Evolutionary conservation across 2,329 filamentous ascomycete species (phyloP).

Genomic region (Pyrenochaeta sp.): DNA sequence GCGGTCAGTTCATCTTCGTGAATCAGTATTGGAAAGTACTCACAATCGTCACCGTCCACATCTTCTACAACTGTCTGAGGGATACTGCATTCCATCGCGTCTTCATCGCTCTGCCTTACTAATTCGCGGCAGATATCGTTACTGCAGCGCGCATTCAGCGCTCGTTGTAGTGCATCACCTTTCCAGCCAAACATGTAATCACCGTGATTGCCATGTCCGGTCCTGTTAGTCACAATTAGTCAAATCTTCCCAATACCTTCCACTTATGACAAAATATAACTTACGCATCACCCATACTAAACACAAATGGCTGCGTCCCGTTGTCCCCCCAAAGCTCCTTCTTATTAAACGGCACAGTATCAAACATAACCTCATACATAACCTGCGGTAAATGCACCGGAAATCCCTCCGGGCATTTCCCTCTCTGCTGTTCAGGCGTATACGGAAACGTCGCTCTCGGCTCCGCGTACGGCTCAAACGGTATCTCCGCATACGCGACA

Average conservation of each 20-base stretch:
- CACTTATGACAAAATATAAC: background rate
- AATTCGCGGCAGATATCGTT: constrained; percentile 38
- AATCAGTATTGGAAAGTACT: background rate
- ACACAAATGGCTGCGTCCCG: constrained; percentile 42
- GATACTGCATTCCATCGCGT: constrained; percentile 38
- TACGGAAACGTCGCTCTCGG: constrained; percentile 26
- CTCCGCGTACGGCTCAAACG: constrained; percentile 37
- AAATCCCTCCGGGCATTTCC: constrained; percentile 53
- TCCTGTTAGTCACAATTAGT: constrained; percentile 22
- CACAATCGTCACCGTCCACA: constrained; percentile 30
- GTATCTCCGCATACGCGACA: constrained; percentile 50
- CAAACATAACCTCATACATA: constrained; percentile 58
- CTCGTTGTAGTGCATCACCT: constrained; percentile 39
- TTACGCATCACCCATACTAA: constrained; percentile 43
- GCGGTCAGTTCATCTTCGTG: background rate
- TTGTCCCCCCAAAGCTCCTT: constrained; percentile 33
- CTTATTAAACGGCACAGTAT: constrained; percentile 46
- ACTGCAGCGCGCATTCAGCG: constrained; percentile 36
- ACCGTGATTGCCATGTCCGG: constrained; percentile 37
- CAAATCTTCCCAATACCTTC: background rate
- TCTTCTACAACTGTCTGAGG: constrained; percentile 40
- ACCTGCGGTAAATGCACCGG: constrained; percentile 57
- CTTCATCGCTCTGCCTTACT: constrained; percentile 34
- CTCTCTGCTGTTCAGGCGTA: constrained; percentile 35
- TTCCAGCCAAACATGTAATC: constrained; percentile 41